Evolutionary conservation across 2,329 filamentous ascomycete species (phyloP).

Genomic region (Aureobasidium leucospermi): DNA sequence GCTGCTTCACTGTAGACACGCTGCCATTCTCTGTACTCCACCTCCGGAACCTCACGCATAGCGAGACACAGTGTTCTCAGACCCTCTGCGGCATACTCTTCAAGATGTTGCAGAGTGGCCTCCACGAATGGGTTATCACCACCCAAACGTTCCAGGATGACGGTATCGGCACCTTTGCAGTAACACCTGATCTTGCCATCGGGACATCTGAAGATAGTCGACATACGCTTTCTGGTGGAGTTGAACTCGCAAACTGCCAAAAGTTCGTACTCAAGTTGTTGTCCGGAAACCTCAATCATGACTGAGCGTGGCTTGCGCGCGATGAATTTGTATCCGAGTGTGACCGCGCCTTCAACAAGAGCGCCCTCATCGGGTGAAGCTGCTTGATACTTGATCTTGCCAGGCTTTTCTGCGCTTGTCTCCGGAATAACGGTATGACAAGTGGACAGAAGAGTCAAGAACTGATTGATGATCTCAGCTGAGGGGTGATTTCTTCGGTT

Average conservation of each 20-base stretch:
- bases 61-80: conserved; percentile 89
- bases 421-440: conserved; percentile 98
- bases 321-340: conserved; percentile 80
- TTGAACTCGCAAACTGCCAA: conserved; percentile 99
- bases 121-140: conserved; percentile 77
- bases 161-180: conserved; percentile 94
- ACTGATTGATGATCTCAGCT: conserved; percentile 67
- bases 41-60: conserved; percentile 84
- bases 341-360: conserved; percentile 83
- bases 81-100: conserved; percentile 96
- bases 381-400: conserved; percentile 91
- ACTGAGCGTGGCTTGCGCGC: conserved; percentile 86
- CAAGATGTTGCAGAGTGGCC: conserved; percentile 85
- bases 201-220: conserved; percentile 90
- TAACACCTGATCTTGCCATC: conserved; percentile 93
- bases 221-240: conserved; percentile 95
- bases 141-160: conserved; percentile 85
- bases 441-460: conserved; percentile 75
- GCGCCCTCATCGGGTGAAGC: conserved; percentile 96
- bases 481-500: conserved; percentile 57
- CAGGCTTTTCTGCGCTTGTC: conserved; percentile 65
- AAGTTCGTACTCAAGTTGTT: conserved; percentile 76
- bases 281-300: conserved; percentile 68
- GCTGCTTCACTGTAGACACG: conserved; percentile 78
- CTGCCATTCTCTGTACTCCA: conserved; percentile 83